Evolutionary conservation across 345 rosid genomes (phyloP), one percentile per base, ranked within the genome.

Genomic region (Mallotus nudiflorus): DNA sequence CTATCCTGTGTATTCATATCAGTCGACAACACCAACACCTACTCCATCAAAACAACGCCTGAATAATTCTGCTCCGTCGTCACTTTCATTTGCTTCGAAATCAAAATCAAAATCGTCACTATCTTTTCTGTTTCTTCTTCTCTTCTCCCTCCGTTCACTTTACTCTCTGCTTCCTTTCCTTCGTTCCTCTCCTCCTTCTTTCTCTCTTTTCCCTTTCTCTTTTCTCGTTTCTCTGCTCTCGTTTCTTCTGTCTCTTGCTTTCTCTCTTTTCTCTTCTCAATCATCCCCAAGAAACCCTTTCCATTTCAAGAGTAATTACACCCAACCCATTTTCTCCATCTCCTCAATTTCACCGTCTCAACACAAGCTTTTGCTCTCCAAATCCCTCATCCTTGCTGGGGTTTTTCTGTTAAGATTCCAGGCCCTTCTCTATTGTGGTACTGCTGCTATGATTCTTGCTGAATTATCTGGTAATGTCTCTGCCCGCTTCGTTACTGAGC

Each of bases 361-460:
- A 59, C 81, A 80, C 77, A 88, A 69, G 55, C 77, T 82, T 40
- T 33, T 91, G 20, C 71, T 86, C 29, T 71, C 75, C 24, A 94
- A 87, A 78, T 87, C 96, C 0, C 56, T 74, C 11, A 69, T 94
- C 33, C 74, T 90, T 48, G 85, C 91, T 10, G 74, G 81, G 19
- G 90, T 94, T 25, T 88, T 94, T 63, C 89, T 91, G 33, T 85
- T 94, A 54, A 81, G 97, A 27, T 94, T 94, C 59, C 98, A 89
- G 75, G 92, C 98, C 19, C 96, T 94, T 58, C 81, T 87, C 18
- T 94, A 86, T 70, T 94, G 98, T 50, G 88, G 98, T n/a, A 84
- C 97, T 3, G 88, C 98, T 3, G 93, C 97, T 22, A 87, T 94
- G 96, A 94, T 94, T 75, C 86, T 94, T 40, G 98, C 96, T 16